These are phyloP conservation scores for Penicillium sp. DNA, from an alignment of 2,329 filamentous ascomycete species.

Conservation along the genomic window DNA sequence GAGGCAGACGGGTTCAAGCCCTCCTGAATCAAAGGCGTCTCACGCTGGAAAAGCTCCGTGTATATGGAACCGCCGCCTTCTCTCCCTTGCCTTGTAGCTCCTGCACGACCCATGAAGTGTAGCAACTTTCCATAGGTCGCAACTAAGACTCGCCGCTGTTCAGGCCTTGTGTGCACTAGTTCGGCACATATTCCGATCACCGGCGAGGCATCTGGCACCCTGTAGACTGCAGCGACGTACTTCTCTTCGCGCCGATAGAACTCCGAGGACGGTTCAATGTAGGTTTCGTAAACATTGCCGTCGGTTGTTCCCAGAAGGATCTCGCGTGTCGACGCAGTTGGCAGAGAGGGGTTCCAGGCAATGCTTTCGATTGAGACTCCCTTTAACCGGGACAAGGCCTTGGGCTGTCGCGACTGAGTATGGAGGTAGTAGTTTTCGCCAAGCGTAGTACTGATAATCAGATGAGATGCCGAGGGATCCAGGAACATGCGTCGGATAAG, in stretches of 20 bases:
- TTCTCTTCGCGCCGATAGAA: slow-evolving; percentile 95
- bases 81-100: slow-evolving; percentile 54
- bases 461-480: slow-evolving; percentile 90
- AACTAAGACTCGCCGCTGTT: slow-evolving; percentile 71
- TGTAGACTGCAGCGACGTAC: slow-evolving; percentile 79
- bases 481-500: slow-evolving; percentile 95
- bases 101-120: slow-evolving; percentile 74
- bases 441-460: slow-evolving; percentile 82
- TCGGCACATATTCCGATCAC: slow-evolving; percentile 86
- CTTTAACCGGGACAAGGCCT: slow-evolving; percentile 73
- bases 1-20: slow-evolving; percentile 55
- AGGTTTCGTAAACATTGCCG: slow-evolving; percentile 90
- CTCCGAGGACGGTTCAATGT: slow-evolving; percentile 88
- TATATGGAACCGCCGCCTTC: slow-evolving; percentile 84
- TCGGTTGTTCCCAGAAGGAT: slow-evolving; percentile 89
- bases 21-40: slow-evolving; percentile 73
- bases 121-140: slow-evolving; percentile 72
- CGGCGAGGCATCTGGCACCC: slow-evolving; percentile 67
- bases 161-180: slow-evolving; percentile 59
- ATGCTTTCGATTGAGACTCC: slow-evolving; percentile 83
- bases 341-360: slow-evolving; percentile 89
- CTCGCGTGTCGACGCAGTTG: slow-evolving; percentile 89
- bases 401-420: slow-evolving; percentile 83
- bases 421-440: slow-evolving; percentile 98
- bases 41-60: slow-evolving; percentile 78